These are phyloP conservation scores for Pichia sp. DNA, from an alignment of 1,139 yeast species.

Conservation along the genomic window DNA sequence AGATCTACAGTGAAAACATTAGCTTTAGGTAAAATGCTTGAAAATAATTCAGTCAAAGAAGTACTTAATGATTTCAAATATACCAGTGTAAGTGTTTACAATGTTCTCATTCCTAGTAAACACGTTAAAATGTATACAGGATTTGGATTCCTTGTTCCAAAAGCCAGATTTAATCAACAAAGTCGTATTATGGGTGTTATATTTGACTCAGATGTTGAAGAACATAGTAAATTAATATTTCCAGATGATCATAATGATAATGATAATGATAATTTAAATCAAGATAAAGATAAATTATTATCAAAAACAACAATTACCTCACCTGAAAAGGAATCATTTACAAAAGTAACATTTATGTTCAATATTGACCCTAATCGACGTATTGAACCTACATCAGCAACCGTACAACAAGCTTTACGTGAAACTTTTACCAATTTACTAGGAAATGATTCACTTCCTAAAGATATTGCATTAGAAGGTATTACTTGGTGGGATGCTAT, in stretches of 20 bases:
- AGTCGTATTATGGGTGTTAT: conserved; percentile 76
- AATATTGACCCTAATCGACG: conserved; percentile 31
- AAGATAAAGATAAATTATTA: too few species aligned
- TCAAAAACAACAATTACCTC: too few species aligned
- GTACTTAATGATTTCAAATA: conserved; percentile 36
- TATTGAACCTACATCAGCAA: too few species aligned
- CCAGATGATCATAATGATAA: not conserved
- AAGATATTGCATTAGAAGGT: conserved; percentile 24
- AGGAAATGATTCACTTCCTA: not conserved
- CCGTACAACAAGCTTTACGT: not conserved
- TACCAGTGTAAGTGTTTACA: conserved; percentile 53
- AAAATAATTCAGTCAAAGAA: conserved; percentile 19
- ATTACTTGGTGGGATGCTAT: conserved; percentile 33
- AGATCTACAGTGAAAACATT: conserved; percentile 48
- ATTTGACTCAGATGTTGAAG: conserved; percentile 78
- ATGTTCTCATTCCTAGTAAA: conserved; percentile 49
- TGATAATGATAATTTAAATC: too few species aligned
- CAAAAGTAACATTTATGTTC: conserved; percentile 84
- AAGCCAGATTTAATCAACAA: conserved; percentile 38
- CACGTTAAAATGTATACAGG: conserved; percentile 39
- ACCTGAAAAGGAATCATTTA: conserved; percentile 15
- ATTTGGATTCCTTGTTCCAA: conserved; percentile 86
- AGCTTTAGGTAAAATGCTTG: conserved; percentile 14
- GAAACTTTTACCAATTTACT: conserved; percentile 1
- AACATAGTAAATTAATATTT: conserved; percentile 2